Evolutionary conservation across 352 stramenopile genomes (phyloP).

Genomic region (Globisporangium cederbergense): DNA sequence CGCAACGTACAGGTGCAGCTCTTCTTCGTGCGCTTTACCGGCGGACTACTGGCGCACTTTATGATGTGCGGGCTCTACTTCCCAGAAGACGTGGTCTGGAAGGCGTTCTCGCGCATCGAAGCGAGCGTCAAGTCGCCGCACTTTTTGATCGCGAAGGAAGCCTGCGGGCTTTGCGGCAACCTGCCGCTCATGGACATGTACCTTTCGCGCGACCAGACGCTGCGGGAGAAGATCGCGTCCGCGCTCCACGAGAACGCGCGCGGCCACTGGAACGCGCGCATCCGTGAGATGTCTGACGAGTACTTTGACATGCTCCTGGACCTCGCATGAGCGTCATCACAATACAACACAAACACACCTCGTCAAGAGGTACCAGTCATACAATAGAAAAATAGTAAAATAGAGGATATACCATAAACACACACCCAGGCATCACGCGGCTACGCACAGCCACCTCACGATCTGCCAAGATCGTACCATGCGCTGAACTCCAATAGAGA

Average conservation of each 20-base stretch:
- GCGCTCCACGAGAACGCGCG: conserved; percentile 65
- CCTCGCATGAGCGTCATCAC: conserved; percentile 33
- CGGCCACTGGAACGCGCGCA: conserved; percentile 72
- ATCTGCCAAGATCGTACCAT: conserved; percentile 2
- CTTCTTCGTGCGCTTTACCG: conserved; percentile 69
- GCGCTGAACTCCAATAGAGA: conserved; percentile 4
- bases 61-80: conserved; percentile 57
- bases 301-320: conserved; percentile 81
- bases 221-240: conserved; percentile 57
- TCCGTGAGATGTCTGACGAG: conserved; percentile 76
- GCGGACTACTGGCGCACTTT: conserved; percentile 56
- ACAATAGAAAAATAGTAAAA: conserved; percentile 13
- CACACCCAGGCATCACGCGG: neutral
- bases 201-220: conserved; percentile 44
- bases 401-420: conserved; percentile 10
- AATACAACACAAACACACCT: neutral
- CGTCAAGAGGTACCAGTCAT: neutral
- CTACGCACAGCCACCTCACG: neutral
- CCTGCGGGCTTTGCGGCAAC: conserved; percentile 55
- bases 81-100: conserved; percentile 36
- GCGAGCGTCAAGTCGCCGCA: conserved; percentile 61
- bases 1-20: conserved; percentile 74
- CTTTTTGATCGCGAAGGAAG: conserved; percentile 73
- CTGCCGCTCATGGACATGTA: conserved; percentile 71
- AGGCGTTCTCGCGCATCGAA: conserved; percentile 48